Base-by-base conservation (phyloP, 192 early-diverging fungal species). In the Umbelopsis isabellina region DNA sequence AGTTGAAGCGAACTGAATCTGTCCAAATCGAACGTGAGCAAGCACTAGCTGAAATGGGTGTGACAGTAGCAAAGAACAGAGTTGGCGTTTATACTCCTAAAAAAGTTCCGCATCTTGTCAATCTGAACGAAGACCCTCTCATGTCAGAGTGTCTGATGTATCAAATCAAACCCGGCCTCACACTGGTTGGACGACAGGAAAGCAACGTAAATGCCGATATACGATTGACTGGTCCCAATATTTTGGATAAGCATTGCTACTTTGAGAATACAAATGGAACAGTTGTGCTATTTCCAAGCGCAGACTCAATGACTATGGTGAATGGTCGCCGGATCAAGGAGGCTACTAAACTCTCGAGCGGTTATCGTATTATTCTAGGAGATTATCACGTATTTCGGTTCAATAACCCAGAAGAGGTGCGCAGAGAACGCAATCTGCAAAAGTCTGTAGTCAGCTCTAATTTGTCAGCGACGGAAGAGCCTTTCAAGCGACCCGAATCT, bases 331-430 rank as follows among this genome's bases (percentile, higher is more conserved):
- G 83, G 15, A 91, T 93, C 16, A 69, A 46, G 4, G 80, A 84
- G 50, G 78, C 87, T 9, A 81, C 78, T 64, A 80, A 72, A 50
- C 75, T 95, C 16, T 77, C 83, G 46, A 91, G 88, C 1, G 93
- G 93, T 4, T 91, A 82, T 72, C 87, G 94, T 51, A 79, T 96
- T 27, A 93, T 95, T 45, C 74, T 96, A 20, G 93, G 92, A 23
- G 85, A 88, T 44, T 86, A 89, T 67, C 93, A 92, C 72, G 88
- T 96, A 0, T 96, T 95, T 67, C 81, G 93, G 0, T 91, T 95
- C 67, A 95, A 92, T 68, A 82, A 96, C 73, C 94, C 94, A 7
- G 90, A 87, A 68, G 92, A 95, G 69, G 93, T 85, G 1, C 84
- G 92, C 11, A 74, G 80, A 35, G 90, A 91, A 72, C 83, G 89